These are phyloP conservation scores for Trichoderma asperellum DNA, from an alignment of 2,329 filamentous ascomycete species.

Conservation along the genomic window DNA sequence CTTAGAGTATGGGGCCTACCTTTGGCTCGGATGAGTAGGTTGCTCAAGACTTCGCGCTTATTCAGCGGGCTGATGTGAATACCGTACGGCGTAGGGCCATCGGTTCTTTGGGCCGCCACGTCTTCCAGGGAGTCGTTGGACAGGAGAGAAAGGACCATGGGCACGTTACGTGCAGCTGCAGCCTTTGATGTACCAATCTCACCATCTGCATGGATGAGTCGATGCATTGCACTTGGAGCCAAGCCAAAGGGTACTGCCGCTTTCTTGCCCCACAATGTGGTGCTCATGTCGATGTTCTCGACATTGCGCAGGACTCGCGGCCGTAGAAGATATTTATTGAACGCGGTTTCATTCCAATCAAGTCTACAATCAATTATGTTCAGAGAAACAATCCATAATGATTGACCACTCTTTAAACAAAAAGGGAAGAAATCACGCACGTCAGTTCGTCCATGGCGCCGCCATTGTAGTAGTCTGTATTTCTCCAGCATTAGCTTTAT, in stretches of 20 bases:
- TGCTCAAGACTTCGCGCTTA: not conserved
- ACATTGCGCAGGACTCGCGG: not conserved
- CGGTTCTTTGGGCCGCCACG: not conserved
- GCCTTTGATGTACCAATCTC: not conserved
- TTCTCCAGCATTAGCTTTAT: not conserved
- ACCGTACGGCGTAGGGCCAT: not conserved
- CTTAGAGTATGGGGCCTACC: not conserved
- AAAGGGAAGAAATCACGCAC: not conserved
- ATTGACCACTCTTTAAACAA: not conserved
- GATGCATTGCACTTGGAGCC: not conserved
- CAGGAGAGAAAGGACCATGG: not conserved
- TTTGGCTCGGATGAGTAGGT: not conserved
- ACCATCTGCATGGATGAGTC: not conserved
- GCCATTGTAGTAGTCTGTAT: not conserved
- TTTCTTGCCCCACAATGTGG: not conserved
- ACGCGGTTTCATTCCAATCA: not conserved
- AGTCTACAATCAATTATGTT: not conserved
- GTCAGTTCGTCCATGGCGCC: not conserved
- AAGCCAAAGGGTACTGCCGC: not conserved
- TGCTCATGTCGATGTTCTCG: not conserved
- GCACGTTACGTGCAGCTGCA: not conserved
- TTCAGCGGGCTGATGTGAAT: not conserved
- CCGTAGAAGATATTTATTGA: not conserved
- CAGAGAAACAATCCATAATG: not conserved
- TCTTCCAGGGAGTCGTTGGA: not conserved